Percentiles rank a stretch among this genome's conserved stretches.
phyloP scores from a whole-genome alignment of 306 rosid species.

The Cicer judaicum region DNA sequence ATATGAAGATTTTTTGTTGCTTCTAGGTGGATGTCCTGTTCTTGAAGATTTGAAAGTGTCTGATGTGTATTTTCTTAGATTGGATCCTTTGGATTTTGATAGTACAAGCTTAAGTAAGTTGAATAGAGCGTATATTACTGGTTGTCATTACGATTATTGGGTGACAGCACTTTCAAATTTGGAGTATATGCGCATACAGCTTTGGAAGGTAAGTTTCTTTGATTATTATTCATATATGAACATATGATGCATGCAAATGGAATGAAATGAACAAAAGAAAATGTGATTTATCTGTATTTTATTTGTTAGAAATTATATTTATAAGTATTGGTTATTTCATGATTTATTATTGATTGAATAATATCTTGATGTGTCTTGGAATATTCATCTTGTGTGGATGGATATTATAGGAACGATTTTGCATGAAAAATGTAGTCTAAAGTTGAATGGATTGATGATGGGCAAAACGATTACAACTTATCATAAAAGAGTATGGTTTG shows the following conservation, averaged over 20 bases:
- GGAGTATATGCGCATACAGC: not conserved
- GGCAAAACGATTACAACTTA: no score
- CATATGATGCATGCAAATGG: not conserved
- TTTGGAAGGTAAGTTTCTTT: not conserved
- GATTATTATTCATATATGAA: not conserved
- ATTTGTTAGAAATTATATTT: no score
- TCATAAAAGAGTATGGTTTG: no score
- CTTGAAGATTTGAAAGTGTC: not conserved
- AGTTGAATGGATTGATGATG: no score
- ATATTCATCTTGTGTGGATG: no score
- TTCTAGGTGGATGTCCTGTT: constrained; percentile 19
- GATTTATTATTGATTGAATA: no score
- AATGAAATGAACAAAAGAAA: not conserved
- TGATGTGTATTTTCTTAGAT: not conserved
- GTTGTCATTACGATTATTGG: not conserved
- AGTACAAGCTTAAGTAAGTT: not conserved
- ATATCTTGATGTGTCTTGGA: no score
- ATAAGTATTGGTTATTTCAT: no score
- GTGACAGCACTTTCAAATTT: not conserved
- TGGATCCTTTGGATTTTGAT: not conserved
- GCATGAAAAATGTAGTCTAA: no score
- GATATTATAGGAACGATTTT: no score
- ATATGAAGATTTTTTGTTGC: not conserved
- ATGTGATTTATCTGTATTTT: not conserved
- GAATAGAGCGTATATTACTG: not conserved